Percentiles rank a stretch among this genome's conserved stretches.
phyloP scores from a whole-genome alignment of 2,329 filamentous ascomycete species.

The Fusarium cyanostomum region DNA sequence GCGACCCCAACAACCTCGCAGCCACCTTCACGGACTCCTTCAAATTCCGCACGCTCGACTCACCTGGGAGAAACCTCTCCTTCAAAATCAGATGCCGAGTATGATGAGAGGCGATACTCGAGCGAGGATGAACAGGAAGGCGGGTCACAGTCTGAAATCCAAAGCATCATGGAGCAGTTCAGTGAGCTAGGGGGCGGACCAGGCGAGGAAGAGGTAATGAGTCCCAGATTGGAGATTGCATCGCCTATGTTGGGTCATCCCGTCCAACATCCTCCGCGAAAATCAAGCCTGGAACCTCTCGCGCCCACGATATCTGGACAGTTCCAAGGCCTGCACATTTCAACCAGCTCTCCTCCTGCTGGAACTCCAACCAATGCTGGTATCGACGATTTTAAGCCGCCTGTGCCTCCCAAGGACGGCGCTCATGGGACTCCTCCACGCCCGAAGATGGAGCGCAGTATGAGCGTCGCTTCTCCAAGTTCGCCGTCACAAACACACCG shows the following conservation, averaged over 20 bases:
- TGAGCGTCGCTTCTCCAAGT: conserved; percentile 49
- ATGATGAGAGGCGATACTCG: conserved; percentile 65
- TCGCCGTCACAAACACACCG: conserved; percentile 65
- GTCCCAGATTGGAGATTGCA: conserved; percentile 83
- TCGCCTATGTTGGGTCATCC: conserved; percentile 77
- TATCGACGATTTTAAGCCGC: conserved; percentile 61
- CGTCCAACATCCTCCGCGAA: conserved; percentile 78
- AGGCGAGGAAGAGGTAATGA: conserved; percentile 88
- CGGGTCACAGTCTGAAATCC: conserved; percentile 84
- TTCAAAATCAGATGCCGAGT: conserved; percentile 61
- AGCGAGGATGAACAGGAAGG: conserved; percentile 74
- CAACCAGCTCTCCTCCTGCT: conserved; percentile 52
- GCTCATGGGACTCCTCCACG: conserved; percentile 53
- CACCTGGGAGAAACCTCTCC: conserved; percentile 59
- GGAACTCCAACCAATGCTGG: conserved; percentile 50
- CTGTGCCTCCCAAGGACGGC: conserved; percentile 69
- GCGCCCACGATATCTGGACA: conserved; percentile 61
- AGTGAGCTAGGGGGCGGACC: conserved; percentile 77
- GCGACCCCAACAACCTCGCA: conserved; percentile 64
- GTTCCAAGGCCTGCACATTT: conserved; percentile 55
- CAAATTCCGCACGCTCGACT: conserved; percentile 62
- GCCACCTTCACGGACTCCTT: conserved; percentile 67
- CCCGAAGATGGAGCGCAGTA: conserved; percentile 51
- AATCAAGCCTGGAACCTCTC: conserved; percentile 84
- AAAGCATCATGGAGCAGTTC: conserved; percentile 98